These are phyloP conservation scores for Fomes fomentarius DNA, from an alignment of 1,284 basidiomycete genomes.

Conservation along the genomic window DNA sequence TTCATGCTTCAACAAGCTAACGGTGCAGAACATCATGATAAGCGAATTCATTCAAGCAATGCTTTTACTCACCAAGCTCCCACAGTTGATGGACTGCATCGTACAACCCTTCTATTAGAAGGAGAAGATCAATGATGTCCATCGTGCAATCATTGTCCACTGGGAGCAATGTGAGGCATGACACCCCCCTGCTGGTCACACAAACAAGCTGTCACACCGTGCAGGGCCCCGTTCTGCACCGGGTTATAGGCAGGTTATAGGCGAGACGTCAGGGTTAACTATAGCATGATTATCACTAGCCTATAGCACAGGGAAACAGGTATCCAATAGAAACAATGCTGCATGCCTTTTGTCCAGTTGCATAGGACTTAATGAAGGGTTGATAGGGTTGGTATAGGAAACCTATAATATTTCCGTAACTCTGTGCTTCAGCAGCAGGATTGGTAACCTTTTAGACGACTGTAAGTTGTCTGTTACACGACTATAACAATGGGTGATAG, in stretches of 20 bases:
- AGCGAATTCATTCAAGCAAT: no score
- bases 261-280: neutral
- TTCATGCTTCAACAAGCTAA: no score
- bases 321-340: neutral
- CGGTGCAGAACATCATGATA: no score
- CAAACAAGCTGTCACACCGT: neutral
- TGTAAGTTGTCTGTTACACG: no score
- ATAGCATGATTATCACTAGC: neutral
- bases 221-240: neutral
- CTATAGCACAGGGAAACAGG: neutral
- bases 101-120: no score
- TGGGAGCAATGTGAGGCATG: no score
- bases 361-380: neutral
- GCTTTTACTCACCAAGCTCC: no score
- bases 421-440: neutral
- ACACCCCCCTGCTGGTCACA: no score
- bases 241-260: neutral
- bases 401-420: neutral
- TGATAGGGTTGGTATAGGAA: neutral
- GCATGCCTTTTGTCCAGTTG: neutral
- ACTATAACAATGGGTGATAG: neutral
- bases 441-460: neutral
- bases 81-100: no score
- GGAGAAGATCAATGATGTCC: no score
- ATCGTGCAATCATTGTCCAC: no score